These are phyloP conservation scores for Ceratocystis alfenasii DNA, from an alignment of 2,329 filamentous ascomycete species.

Conservation along the genomic window DNA sequence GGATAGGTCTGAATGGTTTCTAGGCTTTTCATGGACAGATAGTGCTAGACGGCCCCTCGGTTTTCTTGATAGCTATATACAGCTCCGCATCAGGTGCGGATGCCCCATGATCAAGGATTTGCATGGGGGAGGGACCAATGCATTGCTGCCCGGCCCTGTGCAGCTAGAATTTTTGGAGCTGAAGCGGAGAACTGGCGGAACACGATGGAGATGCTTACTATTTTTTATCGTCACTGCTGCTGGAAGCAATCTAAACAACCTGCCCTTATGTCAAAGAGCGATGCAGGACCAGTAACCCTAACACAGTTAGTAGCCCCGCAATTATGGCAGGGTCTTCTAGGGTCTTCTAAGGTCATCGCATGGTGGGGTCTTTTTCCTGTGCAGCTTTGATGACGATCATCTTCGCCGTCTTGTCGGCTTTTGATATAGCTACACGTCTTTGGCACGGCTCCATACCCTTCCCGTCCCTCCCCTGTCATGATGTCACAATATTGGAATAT, in stretches of 20 bases:
- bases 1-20: no score
- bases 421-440: not conserved
- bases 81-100: no score
- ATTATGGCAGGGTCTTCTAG: not conserved
- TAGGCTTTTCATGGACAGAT: no score
- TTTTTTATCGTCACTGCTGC: not conserved
- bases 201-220: not conserved
- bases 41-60: no score
- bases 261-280: no score
- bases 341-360: not conserved
- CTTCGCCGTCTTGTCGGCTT: not conserved
- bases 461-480: not conserved
- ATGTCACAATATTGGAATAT: constrained; percentile 19
- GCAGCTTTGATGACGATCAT: no score
- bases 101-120: not conserved
- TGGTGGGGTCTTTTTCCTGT: no score
- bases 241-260: no score
- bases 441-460: not conserved
- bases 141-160: not conserved
- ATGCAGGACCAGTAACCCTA: not conserved
- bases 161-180: not conserved
- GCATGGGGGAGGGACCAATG: not conserved
- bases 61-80: no score
- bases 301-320: not conserved
- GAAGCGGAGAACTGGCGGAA: not conserved